Conservation (phyloP, 2,329 filamentous ascomycete species). For the Rhytidhysteron rufulum region DNA sequence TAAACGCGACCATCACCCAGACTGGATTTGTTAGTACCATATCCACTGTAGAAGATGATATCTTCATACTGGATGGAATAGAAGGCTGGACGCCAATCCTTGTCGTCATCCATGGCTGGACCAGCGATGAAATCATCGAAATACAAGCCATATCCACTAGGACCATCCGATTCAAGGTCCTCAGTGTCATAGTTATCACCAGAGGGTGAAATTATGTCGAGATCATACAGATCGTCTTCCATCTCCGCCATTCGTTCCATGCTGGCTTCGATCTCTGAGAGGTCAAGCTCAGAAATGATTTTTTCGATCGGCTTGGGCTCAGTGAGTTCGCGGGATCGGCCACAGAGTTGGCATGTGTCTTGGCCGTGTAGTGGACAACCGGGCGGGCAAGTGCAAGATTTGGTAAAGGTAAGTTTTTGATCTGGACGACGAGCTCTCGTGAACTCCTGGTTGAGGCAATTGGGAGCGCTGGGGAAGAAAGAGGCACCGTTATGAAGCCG, state of each 20-base stretch:
- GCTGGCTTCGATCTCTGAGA: slow-evolving; percentile 6
- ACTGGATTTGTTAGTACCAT: neutral
- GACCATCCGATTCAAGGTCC: slow-evolving; percentile 3
- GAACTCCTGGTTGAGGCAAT: slow-evolving; percentile 8
- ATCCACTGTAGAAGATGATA: neutral
- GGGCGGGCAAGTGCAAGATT: slow-evolving; percentile 10
- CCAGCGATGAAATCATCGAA: neutral
- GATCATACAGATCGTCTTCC: slow-evolving; percentile 9
- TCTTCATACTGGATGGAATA: neutral
- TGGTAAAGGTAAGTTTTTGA: slow-evolving; percentile 9
- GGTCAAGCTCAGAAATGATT: neutral
- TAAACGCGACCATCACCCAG: neutral
- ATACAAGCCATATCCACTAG: slow-evolving; percentile 1
- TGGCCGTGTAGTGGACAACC: slow-evolving; percentile 2
- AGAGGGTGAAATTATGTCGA: slow-evolving; percentile 6
- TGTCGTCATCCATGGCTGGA: slow-evolving; percentile 3
- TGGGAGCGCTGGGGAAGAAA: slow-evolving; percentile 7
- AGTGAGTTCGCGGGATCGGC: slow-evolving; percentile 1
- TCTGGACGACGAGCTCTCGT: neutral
- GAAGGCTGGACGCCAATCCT: neutral
- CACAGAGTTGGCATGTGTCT: slow-evolving; percentile 5
- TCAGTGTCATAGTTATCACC: slow-evolving; percentile 8
- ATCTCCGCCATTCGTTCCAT: slow-evolving; percentile 9
- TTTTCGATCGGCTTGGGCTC: slow-evolving; percentile 8
- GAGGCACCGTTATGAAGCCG: slow-evolving; percentile 14